Percentiles rank a stretch among this genome's conserved stretches.
These are phyloP conservation scores for Phyllosticta citriasiana DNA, from an alignment of 2,329 filamentous ascomycete genomes.

Conservation along the genomic window DNA sequence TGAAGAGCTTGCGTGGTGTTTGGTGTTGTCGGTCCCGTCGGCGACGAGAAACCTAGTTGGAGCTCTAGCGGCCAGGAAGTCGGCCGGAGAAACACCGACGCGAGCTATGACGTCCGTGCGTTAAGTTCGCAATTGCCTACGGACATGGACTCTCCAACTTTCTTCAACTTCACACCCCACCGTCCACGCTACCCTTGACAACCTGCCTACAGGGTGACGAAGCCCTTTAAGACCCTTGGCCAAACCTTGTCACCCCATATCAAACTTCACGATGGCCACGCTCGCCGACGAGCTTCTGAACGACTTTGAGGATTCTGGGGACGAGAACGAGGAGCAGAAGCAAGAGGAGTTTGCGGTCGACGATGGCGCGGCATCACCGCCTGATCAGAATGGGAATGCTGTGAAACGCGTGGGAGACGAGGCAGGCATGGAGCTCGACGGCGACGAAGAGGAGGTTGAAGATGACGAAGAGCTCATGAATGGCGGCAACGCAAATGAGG, in stretches of 20 bases:
- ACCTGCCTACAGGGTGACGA: too few relatives aligned
- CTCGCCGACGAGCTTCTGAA: conserved; percentile 86
- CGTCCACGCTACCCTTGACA: too few relatives aligned
- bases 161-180: not conserved
- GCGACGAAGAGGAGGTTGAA: conserved; percentile 48
- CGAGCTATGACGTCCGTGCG: not conserved
- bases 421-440: conserved; percentile 48
- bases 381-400: conserved; percentile 17
- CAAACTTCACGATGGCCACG: conserved; percentile 54
- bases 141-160: not conserved
- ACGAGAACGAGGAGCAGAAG: conserved; percentile 58
- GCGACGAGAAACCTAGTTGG: conserved; percentile 3
- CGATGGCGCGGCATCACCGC: conserved; percentile 22
- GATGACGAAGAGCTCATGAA: conserved; percentile 51
- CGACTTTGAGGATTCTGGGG: conserved; percentile 79
- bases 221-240: too few relatives aligned
- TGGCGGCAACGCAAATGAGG: conserved; percentile 27
- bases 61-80: conserved; percentile 2
- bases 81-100: conserved; percentile 1
- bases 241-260: too few relatives aligned
- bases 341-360: conserved; percentile 29
- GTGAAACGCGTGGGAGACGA: conserved; percentile 13
- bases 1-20: conserved; percentile 5
- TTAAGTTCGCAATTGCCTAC: not conserved
- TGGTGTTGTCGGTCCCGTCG: not conserved